Percentiles rank a stretch among this genome's conserved stretches.
Conservation (phyloP, 2,329 filamentous ascomycete species). For the Fusarium newnesense region DNA sequence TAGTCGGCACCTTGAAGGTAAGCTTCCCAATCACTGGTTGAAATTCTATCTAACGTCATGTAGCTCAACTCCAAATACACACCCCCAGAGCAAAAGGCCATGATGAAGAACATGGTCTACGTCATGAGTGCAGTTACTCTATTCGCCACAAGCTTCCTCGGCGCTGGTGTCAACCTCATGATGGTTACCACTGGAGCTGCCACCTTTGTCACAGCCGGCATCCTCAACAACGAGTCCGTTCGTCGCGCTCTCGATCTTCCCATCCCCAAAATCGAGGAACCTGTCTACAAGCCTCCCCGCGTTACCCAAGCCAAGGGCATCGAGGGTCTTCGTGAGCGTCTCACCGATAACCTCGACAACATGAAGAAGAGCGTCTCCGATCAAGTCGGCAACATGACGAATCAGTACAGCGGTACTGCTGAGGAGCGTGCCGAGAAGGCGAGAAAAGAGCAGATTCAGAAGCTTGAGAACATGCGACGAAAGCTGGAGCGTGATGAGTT, state of each 20-base stretch:
- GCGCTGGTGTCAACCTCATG: slow-evolving; percentile 62
- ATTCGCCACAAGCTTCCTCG: slow-evolving; percentile 58
- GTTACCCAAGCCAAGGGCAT: slow-evolving; percentile 33
- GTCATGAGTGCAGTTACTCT: slow-evolving; percentile 57
- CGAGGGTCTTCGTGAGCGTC: slow-evolving; percentile 45
- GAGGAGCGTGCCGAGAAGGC: slow-evolving; percentile 50
- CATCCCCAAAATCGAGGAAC: slow-evolving; percentile 43
- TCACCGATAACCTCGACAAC: slow-evolving; percentile 48
- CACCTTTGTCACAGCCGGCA: slow-evolving; percentile 49
- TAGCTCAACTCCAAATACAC: slow-evolving; percentile 52
- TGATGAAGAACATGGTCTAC: slow-evolving; percentile 56
- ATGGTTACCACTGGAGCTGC: slow-evolving; percentile 53
- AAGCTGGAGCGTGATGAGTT: slow-evolving; percentile 52
- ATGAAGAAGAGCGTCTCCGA: slow-evolving; percentile 53
- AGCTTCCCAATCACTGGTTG: slow-evolving; percentile 11
- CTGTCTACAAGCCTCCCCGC: slow-evolving; percentile 52
- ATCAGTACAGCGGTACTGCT: slow-evolving; percentile 47
- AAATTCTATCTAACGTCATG: slow-evolving; percentile 25
- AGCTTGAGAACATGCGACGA: slow-evolving; percentile 50
- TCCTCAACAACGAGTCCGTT: slow-evolving; percentile 52
- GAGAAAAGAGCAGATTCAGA: slow-evolving; percentile 48
- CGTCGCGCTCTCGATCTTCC: slow-evolving; percentile 54
- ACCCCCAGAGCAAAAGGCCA: slow-evolving; percentile 47
- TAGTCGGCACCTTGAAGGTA: slow-evolving; percentile 67
- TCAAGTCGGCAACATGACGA: slow-evolving; percentile 49